Evolutionary conservation across 805 yeast genomes (phyloP).

Genomic region (Monosporozyma unispora): DNA sequence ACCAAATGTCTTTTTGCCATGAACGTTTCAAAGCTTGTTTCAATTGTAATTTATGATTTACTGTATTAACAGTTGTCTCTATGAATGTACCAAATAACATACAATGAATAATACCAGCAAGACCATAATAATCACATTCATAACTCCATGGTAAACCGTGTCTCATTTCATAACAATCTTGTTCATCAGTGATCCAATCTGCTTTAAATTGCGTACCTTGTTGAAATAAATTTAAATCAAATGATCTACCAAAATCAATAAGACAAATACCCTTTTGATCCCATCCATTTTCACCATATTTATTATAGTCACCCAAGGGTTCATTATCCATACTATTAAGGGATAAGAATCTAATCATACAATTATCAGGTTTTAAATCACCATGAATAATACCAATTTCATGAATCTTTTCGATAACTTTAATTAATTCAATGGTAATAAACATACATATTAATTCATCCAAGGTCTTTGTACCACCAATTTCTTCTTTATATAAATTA

Average conservation of each 20-base stretch:
- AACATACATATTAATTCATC: constrained; percentile 60
- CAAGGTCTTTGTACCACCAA: constrained; percentile 18
- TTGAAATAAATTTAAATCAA: constrained; percentile 56
- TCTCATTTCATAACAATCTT: constrained; percentile 67
- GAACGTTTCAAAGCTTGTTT: constrained; percentile 45
- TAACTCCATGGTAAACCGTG: constrained; percentile 56
- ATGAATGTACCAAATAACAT: constrained; percentile 65
- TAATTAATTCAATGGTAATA: constrained; percentile 55
- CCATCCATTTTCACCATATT: constrained; percentile 40
- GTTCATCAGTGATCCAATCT: constrained; percentile 52
- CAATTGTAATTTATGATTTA: not conserved
- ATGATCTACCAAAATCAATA: constrained; percentile 76
- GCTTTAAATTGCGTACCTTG: constrained; percentile 45
- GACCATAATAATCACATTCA: constrained; percentile 76
- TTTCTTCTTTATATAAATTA: constrained; percentile 35
- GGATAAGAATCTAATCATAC: constrained; percentile 54
- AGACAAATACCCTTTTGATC: constrained; percentile 44
- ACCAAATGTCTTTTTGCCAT: constrained; percentile 72
- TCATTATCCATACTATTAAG: constrained; percentile 3
- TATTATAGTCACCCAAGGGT: constrained; percentile 23
- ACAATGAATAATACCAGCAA: constrained; percentile 66
- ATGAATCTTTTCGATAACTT: constrained; percentile 55
- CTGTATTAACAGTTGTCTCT: constrained; percentile 27
- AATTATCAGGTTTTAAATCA: constrained; percentile 77
- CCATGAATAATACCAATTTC: constrained; percentile 65